Evolutionary conservation across 805 yeast species (phyloP), one percentile per base, ranked within the genome.

Genomic region (Starmera dryadoides): DNA sequence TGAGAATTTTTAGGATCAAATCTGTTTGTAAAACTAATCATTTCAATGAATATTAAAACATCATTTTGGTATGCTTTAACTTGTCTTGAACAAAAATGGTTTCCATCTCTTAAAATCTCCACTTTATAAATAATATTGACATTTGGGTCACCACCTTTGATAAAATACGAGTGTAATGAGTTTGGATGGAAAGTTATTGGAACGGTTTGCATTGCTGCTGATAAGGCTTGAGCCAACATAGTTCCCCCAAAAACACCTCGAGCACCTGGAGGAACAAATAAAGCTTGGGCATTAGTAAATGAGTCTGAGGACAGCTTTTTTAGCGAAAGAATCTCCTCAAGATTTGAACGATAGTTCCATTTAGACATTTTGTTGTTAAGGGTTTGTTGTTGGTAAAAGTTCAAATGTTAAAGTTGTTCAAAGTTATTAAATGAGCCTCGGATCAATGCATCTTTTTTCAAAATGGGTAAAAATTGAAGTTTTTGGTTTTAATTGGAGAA

Each of bases 201-300:
- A 6, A 76, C 64, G 7, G 77, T 71, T 36, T 69, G 64, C 26
- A 79, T 61, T 3, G 82, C 79, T 6, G 85, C 86, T 42, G 72
- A 55, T 4, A 81, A 57, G 3, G 86, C 64, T 48, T 81, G 88
- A 0, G 85, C 84, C 15, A 79, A 76, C 33, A 77, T 60, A 16
- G 79, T 76, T 9, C 89, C 88, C 2, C 88, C 88, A 60, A 80
- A 81, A 0, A 81, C 75, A 2, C 86, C 86, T 33, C 81, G 61
- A 2, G 84, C 81, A 0, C 75, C 71, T 6, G 62, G 63, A 2
- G 78, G 78, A 3, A 73, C 66, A 23, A 48, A 53, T 7, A 62
- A 42, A 16, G 10, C 7, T 15, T 28, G 16, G 7, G 30, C 30
- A 11, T 28, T 28, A 6, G n/a, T 14, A 11, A 7, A 28, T 5